Evolutionary conservation across 1,139 yeast species (phyloP).

Genomic region (Geotrichum fermentans): DNA sequence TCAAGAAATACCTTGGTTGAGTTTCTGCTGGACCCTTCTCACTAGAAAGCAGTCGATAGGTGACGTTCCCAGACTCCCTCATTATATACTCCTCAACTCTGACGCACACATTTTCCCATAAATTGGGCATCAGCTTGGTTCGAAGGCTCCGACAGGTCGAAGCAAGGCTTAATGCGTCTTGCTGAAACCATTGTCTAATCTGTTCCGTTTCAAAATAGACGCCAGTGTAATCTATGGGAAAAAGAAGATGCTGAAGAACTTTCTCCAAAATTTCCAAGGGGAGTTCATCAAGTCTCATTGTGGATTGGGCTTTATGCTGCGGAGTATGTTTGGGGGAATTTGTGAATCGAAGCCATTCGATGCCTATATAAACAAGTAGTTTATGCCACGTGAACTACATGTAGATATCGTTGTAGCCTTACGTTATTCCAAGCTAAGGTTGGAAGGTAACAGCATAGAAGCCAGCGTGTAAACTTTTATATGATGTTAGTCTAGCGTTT

Average conservation of each 20-base stretch:
- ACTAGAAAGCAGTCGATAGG: background rate
- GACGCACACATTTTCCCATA: conserved; percentile 1
- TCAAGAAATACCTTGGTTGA: background rate
- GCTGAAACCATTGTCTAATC: conserved; percentile 3
- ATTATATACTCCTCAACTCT: background rate
- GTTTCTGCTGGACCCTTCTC: background rate
- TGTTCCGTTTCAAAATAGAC: background rate
- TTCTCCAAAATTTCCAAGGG: conserved; percentile 3
- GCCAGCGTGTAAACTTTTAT: too few species aligned
- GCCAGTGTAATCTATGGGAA: background rate
- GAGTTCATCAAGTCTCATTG: background rate
- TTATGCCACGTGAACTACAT: too few species aligned
- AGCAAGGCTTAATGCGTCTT: background rate
- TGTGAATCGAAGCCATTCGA: too few species aligned
- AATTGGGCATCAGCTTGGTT: background rate
- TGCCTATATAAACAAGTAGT: too few species aligned
- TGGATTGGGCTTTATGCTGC: too few species aligned
- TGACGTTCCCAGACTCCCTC: background rate
- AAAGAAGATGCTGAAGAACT: background rate
- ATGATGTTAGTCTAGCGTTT: too few species aligned
- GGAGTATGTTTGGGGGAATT: too few species aligned
- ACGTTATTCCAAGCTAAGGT: too few species aligned
- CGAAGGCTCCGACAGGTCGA: background rate
- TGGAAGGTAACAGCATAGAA: too few species aligned
- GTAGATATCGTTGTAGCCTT: too few species aligned